Base-by-base conservation (phyloP, 1,139 yeast genomes). In the Yamadazyma diddensiae region DNA sequence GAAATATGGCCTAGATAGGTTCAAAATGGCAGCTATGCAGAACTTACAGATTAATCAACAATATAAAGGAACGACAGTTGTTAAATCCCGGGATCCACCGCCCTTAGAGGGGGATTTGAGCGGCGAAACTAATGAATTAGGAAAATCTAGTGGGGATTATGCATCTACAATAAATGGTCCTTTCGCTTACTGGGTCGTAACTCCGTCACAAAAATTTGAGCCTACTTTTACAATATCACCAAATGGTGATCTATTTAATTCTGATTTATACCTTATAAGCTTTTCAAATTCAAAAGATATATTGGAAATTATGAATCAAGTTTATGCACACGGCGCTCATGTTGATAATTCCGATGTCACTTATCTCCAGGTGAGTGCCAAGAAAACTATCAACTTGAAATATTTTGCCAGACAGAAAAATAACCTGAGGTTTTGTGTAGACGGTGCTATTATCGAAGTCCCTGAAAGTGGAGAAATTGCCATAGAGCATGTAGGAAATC, bases 211-310 rank as follows among this genome's bases (percentile, higher is more conserved):
- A 15, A 65, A 68, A 33, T 73, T 87, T 34, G 97, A 88, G 53
- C 72, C 77, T 3, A 69, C 69, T 0, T 88, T 86, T 52, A 62
- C 59, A 26, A 84, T 90, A 12, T 86, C 94, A 32, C 97, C 97
- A 0, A 37, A 54, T 2, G 83, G 94, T 1, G 50, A 68, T 25
- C 66, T 82, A 2, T 57, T 70, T 2, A 61, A 71, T n/a, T 53
- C 65, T 11, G 59, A 64, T 24, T 57, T 86, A 6, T 78, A 78
- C 49, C 41, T 81, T 28, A 59, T 88, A 1, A 68, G 75, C 3
- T 74, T 85, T 41, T n/a, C n/a, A n/a, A 68, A 64, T 0, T 58
- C 75, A 15, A 52, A 70, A 7, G 58, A 63, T 39, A 67, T 85
- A 13, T 59, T 79, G 67, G 67, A 69, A 8, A 62, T 83, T 12